Evolutionary conservation across 164 flowering plant genomes (phyloP), one percentile per base, ranked within the genome.

Genomic region (Piper betle): DNA sequence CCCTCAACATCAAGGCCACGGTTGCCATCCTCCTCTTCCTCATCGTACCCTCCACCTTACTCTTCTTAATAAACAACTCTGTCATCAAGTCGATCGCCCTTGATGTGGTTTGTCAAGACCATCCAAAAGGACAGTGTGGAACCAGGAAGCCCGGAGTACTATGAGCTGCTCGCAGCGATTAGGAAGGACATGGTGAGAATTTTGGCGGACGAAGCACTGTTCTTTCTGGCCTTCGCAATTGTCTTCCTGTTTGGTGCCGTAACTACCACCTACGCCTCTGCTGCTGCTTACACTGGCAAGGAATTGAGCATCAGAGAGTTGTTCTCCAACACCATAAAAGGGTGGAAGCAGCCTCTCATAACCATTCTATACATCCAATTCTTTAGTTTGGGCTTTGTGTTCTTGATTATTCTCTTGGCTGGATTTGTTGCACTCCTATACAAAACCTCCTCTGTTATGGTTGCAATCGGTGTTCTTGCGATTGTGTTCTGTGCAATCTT

Each of bases 1-100:
- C 41, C 43, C 69, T 39, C 58, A 73, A 69, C 71, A 68, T 64
- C 53, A 72, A 71, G 75, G 64, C 74, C 60, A 64, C 74, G 58
- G 55, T 59, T 39, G 57, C 68, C 53, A 62, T 73, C 40, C 3
- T 61, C 52, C 8, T 68, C 2, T 19, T 67, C 53, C 9, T 43
- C 15, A 18, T 74, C 39, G 20, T 71, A 18, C 58, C 73, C 2
- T 10, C 12, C 55, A 68, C 66, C 8, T 19, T 63, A 8, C 66
- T 70, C 52, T 60, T 53, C 54, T 0, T 70, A 17, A 25, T 18
- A 18, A 58, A 60, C 50, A 0, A 69, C 50, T 59, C 66, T 41
- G 50, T 59, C 55, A 48, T 62, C 64, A 62, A 55, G 16, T 54
- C 66, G n/a, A 16, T 62, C 10, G n/a, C 63, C 25, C 4, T 18